Evolutionary conservation across 306 rosid genomes (phyloP), one percentile per base, ranked within the genome.

Genomic region (Sechiopsis laciniata): DNA sequence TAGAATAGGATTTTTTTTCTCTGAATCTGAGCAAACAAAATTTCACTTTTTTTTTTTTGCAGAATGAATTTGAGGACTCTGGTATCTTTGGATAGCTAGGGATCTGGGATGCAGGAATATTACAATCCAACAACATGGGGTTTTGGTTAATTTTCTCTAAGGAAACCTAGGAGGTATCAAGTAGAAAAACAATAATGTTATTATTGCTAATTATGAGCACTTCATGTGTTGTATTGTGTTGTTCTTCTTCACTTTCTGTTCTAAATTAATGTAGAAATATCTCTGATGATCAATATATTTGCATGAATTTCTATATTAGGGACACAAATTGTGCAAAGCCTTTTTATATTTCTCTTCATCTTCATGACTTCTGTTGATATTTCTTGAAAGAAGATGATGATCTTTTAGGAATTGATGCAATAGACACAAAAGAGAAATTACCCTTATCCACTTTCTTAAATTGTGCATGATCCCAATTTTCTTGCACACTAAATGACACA

Each of bases 41-140:
- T 32, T 32, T 32, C 4, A 40, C 32, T 12, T 9, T 7, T 12
- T 5, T 4, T 26, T 26, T 32, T 32, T 3, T 32, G 91, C 88
- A 92, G 96, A 85, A 88, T 45, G 89, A 84, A 75, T 88, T 83
- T 82, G 83, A 73, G 65, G 88, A 88, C 76, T 73, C 82, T 71
- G 86, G 83, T 69, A 56, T 83, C 74, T 59, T 77, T 71, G 86
- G 88, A 67, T 67, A 32, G 37, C 37, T 32, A 21, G 51, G 81
- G 84, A 78, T 53, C 56, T 75, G 88, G 37, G 90, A 32, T 32
- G 37, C 37, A 87, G 74, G 80, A 54, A 73, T 82, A 60, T 87
- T 79, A 70, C 91, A 83, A 76, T 75, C 16, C 53, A 77, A 81
- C 75, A 83, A 79, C 75, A 75, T 45, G 60, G 59, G 74, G 3